Percentiles rank a stretch among this genome's conserved stretches.
These are phyloP conservation scores for Ophiostoma quercus DNA, from an alignment of 2,329 filamentous ascomycete genomes.

Conservation along the genomic window DNA sequence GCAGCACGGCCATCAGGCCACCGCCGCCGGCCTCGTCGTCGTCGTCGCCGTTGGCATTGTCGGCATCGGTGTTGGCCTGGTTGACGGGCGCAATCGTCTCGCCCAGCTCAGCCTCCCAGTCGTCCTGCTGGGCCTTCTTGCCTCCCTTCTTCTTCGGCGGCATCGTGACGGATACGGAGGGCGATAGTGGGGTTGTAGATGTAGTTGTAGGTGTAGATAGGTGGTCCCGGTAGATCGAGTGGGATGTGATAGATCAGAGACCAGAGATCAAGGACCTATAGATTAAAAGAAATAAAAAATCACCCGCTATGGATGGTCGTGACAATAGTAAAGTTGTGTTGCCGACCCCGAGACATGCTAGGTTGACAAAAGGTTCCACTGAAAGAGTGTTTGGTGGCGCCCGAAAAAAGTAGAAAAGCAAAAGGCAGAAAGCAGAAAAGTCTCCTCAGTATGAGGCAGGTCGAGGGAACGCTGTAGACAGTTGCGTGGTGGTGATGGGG, in stretches of 20 bases:
- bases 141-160: slow-evolving; percentile 82
- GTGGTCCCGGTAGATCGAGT: not conserved
- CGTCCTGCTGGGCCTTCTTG: slow-evolving; percentile 77
- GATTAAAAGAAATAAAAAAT: not conserved
- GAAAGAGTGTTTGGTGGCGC: not conserved
- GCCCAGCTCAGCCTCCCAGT: slow-evolving; percentile 92
- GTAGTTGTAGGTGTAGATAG: not conserved
- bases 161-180: slow-evolving; percentile 52
- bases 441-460: not conserved
- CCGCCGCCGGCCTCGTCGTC: slow-evolving; percentile 50
- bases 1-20: slow-evolving; percentile 72
- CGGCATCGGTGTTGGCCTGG: slow-evolving; percentile 42
- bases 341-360: slow-evolving; percentile 11
- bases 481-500: slow-evolving; percentile 8
- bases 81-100: slow-evolving; percentile 64
- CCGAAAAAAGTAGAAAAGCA: not conserved
- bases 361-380: not conserved
- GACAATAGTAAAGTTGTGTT: not conserved
- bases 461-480: not conserved
- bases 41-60: slow-evolving; percentile 49
- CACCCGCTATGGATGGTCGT: not conserved
- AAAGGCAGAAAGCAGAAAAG: not conserved
- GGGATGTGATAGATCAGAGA: not conserved
- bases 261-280: not conserved
- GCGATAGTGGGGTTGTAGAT: not conserved